Base-by-base conservation (phyloP, 306 rosid genomes). In the Ceratonia siliqua region DNA sequence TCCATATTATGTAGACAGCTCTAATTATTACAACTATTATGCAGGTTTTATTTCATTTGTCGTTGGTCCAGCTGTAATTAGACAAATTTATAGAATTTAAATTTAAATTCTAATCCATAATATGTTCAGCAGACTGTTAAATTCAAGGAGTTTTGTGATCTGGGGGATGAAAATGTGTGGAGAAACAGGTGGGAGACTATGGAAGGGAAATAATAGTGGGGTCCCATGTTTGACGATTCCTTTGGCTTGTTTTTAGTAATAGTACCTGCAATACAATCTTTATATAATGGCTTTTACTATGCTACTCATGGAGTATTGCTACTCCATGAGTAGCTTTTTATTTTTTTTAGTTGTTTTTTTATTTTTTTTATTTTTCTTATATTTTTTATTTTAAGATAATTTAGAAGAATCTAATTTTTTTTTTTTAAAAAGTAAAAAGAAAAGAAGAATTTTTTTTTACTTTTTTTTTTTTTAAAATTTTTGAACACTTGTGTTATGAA, bases 111-210 rank as follows among this genome's bases (percentile, higher is more conserved):
- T n/a, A n/a, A 17, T 7, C 27, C 25, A 8, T 10, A 8, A 61
- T 33, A 33, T 9, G 5, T 61, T 33, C 24, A 33, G 2, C 28
- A 17, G 22, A 17, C 25, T 55, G 10, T 55, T 33, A 8, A 61
- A 7, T 62, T 62, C 30, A 18, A 18, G 45, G 32, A 22, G 10
- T 18, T 5, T 20, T 1, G 22, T 17, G 6, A 10, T 2, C 5
- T 27, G 63, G 39, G 7, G 63, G 20, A 22, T 54, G 61, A 14
- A 54, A 54, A 54, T 49, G 55, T 8, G 55, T 49, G 10, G 33
- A 24, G 61, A 73, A 73, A 50, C 36, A n/a, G 63, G 42, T 45
- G 39, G 41, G 54, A 71, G 50, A 52, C 36, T 35, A 4, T 45
- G n/a, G 33, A 18, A 1, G 32, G 8, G 8, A 56, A 27, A 15